These are phyloP conservation scores for Phytophthora sp. DNA, from an alignment of 352 stramenopile species.

Conservation along the genomic window DNA sequence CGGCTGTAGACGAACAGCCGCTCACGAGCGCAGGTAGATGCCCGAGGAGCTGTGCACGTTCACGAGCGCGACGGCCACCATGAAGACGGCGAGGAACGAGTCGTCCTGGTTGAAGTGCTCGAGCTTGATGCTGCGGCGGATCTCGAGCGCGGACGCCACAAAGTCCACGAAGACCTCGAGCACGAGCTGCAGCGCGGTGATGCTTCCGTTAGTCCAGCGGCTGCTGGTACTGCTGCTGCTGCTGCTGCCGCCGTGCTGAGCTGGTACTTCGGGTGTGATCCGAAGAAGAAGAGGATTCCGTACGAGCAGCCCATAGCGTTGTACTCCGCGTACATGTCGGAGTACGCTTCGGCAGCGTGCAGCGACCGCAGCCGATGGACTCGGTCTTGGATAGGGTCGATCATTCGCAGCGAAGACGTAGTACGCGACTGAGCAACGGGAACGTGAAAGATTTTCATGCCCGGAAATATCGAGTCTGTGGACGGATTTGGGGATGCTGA, in stretches of 20 bases:
- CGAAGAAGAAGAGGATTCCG: slow-evolving; percentile 40
- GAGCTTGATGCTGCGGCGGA: slow-evolving; percentile 23
- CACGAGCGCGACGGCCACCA: slow-evolving; percentile 18
- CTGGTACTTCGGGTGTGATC: slow-evolving; percentile 37
- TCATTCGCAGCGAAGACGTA: background rate
- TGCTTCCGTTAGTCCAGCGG: slow-evolving; percentile 9
- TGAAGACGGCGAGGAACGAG: slow-evolving; percentile 22
- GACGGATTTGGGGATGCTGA: background rate
- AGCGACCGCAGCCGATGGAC: slow-evolving; percentile 19
- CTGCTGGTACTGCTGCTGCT: background rate
- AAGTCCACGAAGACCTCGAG: slow-evolving; percentile 34
- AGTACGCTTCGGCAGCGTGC: slow-evolving; percentile 28
- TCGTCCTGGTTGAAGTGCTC: slow-evolving; percentile 23
- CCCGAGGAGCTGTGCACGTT: slow-evolving; percentile 33
- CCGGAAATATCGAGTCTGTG: background rate
- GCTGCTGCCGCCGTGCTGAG: background rate
- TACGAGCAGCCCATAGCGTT: slow-evolving; percentile 50
- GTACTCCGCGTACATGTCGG: slow-evolving; percentile 56
- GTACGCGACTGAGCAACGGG: background rate
- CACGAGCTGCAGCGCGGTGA: slow-evolving; percentile 18
- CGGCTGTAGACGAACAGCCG: background rate
- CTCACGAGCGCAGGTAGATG: slow-evolving; percentile 17
- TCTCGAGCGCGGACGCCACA: slow-evolving; percentile 31
- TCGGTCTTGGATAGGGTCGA: slow-evolving; percentile 8
- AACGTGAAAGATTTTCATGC: background rate